Evolutionary conservation across 2,329 filamentous ascomycete species (phyloP).

Genomic region (Fusarium sp.): DNA sequence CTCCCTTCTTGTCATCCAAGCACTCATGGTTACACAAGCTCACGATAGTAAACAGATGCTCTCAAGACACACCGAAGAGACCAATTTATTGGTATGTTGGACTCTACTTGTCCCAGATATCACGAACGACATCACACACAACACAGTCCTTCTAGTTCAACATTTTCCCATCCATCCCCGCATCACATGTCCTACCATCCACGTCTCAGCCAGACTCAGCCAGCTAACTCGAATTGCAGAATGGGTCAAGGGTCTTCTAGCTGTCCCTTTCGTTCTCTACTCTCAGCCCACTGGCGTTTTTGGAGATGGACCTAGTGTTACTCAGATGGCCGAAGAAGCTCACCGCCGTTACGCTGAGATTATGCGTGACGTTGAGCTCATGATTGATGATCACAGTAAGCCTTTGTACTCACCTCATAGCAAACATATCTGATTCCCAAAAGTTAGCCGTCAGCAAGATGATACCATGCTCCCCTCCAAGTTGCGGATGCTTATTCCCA

Average conservation of each 20-base stretch:
- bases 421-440: neutral
- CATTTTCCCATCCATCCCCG: neutral
- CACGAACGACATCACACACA: neutral
- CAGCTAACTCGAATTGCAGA: constrained; percentile 59
- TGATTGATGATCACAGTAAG: constrained; percentile 91
- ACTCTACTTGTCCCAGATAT: neutral
- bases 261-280: constrained; percentile 95
- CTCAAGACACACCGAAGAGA: constrained; percentile 88
- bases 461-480: constrained; percentile 80
- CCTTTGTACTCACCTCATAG: neutral
- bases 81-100: constrained; percentile 77
- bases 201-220: neutral
- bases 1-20: neutral
- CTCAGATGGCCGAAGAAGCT: constrained; percentile 79
- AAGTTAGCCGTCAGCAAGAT: constrained; percentile 76
- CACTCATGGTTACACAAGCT: constrained; percentile 28
- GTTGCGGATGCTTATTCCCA: constrained; percentile 89
- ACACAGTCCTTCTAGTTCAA: neutral
- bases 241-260: constrained; percentile 96
- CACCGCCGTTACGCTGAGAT: constrained; percentile 94
- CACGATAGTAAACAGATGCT: constrained; percentile 57
- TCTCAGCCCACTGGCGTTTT: constrained; percentile 92
- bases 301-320: constrained; percentile 72
- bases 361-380: constrained; percentile 88
- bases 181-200: constrained; percentile 3